Conservation (phyloP, 441 rosid genomes). For the Pelargonium australe region DNA sequence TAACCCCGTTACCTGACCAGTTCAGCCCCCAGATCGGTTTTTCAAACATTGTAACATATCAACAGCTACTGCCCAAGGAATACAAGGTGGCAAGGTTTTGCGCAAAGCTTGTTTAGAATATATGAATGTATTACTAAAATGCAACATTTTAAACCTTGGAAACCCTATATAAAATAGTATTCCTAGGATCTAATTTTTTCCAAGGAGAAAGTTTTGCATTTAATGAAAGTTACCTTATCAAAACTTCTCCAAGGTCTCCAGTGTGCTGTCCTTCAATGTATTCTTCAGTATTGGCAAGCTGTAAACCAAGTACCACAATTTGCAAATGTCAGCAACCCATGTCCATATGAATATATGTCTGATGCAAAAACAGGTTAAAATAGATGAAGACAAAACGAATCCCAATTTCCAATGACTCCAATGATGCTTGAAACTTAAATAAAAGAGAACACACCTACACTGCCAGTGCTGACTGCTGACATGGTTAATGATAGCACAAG, state of each 20-base stretch:
- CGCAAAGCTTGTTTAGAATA: too few species aligned
- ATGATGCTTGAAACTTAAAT: too few species aligned
- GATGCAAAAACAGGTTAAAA: not conserved
- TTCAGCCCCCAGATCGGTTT: too few species aligned
- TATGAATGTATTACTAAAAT: too few species aligned
- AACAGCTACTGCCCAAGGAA: too few species aligned
- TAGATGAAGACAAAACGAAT: not conserved
- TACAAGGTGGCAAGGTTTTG: too few species aligned
- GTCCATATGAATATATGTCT: too few species aligned
- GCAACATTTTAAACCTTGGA: not conserved
- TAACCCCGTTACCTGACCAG: too few species aligned
- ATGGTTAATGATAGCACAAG: not conserved
- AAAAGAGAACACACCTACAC: not conserved
- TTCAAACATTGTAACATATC: too few species aligned
- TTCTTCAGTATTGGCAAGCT: conserved; percentile 88
- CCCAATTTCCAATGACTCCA: not conserved
- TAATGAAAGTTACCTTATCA: conserved; percentile 52
- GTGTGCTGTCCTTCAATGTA: conserved; percentile 74
- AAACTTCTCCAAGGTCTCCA: conserved; percentile 81
- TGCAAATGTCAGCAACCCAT: not conserved
- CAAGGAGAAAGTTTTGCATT: not conserved
- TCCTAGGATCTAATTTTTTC: not conserved
- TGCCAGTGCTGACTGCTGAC: not conserved
- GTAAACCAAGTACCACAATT: conserved; percentile 16
- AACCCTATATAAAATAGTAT: not conserved